These are phyloP conservation scores for Calonectria fujianensis DNA, from an alignment of 2,329 filamentous ascomycete species.

Conservation along the genomic window DNA sequence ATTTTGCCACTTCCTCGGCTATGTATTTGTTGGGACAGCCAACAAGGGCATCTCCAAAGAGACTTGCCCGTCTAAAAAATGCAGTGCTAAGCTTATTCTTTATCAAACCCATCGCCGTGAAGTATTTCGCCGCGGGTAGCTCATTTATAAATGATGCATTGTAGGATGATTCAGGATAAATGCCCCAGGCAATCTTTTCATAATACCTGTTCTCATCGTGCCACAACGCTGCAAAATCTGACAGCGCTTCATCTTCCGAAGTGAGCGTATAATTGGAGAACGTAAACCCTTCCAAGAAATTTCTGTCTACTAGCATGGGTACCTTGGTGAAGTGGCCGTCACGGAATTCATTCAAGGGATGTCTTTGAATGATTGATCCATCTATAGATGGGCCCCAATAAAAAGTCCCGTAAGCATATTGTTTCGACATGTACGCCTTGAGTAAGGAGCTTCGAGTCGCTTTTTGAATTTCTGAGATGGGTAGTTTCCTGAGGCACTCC, in stretches of 20 bases:
- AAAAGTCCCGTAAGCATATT: conserved; percentile 11
- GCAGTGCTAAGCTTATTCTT: background rate
- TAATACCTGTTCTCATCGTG: background rate
- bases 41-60: conserved; percentile 1
- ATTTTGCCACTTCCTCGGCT: background rate
- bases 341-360: background rate
- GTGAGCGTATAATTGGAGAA: background rate
- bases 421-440: background rate
- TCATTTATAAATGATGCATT: background rate
- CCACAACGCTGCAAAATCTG: background rate
- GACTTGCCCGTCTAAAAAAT: background rate
- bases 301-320: conserved; percentile 2
- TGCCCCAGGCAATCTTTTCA: background rate
- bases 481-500: background rate
- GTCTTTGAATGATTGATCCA: background rate
- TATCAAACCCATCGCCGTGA: background rate
- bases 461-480: background rate
- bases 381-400: conserved; percentile 11
- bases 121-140: background rate
- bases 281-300: background rate
- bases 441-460: background rate
- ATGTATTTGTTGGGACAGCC: conserved; percentile 7
- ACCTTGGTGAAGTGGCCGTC: conserved; percentile 1
- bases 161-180: conserved; percentile 9
- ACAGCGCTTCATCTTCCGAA: background rate